These are phyloP conservation scores for Solanum hybrid DNA, from an alignment of 305 asterid genomes.

Conservation along the genomic window DNA sequence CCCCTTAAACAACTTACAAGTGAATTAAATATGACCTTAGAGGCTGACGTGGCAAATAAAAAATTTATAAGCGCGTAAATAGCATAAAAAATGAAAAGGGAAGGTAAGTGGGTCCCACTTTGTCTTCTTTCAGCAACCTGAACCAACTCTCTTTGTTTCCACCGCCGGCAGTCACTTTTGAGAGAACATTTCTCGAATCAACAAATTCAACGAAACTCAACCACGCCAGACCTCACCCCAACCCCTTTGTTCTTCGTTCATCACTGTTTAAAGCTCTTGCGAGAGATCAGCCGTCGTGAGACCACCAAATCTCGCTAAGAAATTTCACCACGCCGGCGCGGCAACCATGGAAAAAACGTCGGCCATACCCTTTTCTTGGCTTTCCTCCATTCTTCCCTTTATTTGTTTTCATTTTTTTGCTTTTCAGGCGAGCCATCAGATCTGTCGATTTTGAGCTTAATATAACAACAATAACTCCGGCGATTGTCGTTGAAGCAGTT, in stretches of 20 bases:
- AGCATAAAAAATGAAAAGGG: neutral
- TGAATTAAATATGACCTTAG: no score
- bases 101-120: neutral
- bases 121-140: neutral
- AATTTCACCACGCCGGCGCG: neutral
- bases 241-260: neutral
- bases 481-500: neutral
- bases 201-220: neutral
- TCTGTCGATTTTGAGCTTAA: neutral
- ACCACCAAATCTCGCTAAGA: neutral
- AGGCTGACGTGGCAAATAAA: neutral
- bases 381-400: no score
- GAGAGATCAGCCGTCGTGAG: no score
- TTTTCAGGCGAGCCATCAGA: neutral
- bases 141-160: neutral
- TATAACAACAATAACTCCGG: neutral
- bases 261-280: neutral
- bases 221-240: neutral
- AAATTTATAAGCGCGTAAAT: neutral
- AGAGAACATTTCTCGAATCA: no score
- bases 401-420: no score
- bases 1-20: no score
- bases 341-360: neutral
- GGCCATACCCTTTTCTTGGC: neutral
- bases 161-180: no score